Conservation (phyloP, 139 green algal genomes). For the Coelastrella sp. region DNA sequence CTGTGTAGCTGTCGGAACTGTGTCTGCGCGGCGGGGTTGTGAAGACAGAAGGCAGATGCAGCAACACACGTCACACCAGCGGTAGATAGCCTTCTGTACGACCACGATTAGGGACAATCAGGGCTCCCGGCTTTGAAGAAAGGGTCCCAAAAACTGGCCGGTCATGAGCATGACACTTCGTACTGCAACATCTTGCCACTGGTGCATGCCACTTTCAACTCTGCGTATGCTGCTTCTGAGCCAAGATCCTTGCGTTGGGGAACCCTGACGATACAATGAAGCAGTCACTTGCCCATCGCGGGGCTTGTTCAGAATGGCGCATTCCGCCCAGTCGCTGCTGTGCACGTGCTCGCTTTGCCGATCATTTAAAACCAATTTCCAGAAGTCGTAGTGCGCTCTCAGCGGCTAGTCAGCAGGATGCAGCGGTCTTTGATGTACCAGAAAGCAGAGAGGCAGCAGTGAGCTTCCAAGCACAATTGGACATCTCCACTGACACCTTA, state of each 20-base stretch:
- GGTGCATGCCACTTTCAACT: no score
- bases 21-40: background rate
- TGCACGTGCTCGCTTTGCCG: background rate
- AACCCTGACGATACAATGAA: no score
- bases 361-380: background rate
- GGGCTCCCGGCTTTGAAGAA: background rate
- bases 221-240: no score
- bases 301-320: slow-evolving; percentile 16
- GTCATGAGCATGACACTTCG: background rate
- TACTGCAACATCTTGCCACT: background rate
- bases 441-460: slow-evolving; percentile 31
- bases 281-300: background rate
- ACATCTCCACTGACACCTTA: background rate
- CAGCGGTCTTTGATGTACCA: slow-evolving; percentile 17
- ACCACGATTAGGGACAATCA: no score
- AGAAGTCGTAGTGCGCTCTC: background rate
- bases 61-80: no score
- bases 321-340: slow-evolving; percentile 23
- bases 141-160: background rate
- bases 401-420: background rate
- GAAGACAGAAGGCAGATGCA: no score
- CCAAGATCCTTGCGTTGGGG: no score
- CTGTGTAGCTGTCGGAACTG: background rate
- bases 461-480: background rate
- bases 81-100: no score